Conservation (phyloP, 2,329 filamentous ascomycete genomes). For the Aspergillus sp. region DNA sequence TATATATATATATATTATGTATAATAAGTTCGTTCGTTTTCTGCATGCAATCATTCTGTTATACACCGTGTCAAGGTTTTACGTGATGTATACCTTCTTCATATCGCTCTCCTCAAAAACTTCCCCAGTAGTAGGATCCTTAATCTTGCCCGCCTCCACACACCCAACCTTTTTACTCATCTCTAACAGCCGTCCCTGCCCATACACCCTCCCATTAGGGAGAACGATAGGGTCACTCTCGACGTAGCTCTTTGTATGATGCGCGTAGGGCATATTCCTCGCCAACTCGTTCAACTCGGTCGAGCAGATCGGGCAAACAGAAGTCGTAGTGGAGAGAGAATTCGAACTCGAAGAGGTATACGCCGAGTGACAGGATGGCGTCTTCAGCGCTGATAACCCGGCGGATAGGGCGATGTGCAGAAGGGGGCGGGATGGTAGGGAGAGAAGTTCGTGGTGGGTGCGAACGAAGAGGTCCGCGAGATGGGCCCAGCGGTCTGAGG, state of each 20-base stretch:
- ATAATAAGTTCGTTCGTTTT: background rate
- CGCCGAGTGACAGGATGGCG: conserved; percentile 76
- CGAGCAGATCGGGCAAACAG: conserved; percentile 90
- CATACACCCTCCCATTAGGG: conserved; percentile 81
- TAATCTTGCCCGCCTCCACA: conserved; percentile 56
- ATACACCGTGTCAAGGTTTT: conserved; percentile 7
- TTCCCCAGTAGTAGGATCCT: conserved; percentile 70
- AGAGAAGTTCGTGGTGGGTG: conserved; percentile 79
- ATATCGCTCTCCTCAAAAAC: conserved; percentile 55
- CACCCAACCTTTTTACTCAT: conserved; percentile 69
- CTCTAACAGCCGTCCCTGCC: conserved; percentile 61
- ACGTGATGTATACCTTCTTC: conserved; percentile 89
- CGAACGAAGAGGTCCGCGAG: conserved; percentile 73
- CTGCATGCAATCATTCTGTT: background rate
- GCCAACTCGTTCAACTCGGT: conserved; percentile 91
- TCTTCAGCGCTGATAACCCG: conserved; percentile 90
- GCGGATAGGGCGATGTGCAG: conserved; percentile 86
- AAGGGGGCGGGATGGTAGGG: conserved; percentile 71
- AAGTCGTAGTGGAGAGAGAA: conserved; percentile 53
- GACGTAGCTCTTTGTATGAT: conserved; percentile 89
- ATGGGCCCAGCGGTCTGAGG: conserved; percentile 60
- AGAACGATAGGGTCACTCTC: conserved; percentile 79
- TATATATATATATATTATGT: too few species aligned
- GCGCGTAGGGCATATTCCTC: conserved; percentile 80
- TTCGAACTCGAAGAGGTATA: conserved; percentile 49